Conservation (phyloP, 2,329 filamentous ascomycete species). For the Penicillium sp. region DNA sequence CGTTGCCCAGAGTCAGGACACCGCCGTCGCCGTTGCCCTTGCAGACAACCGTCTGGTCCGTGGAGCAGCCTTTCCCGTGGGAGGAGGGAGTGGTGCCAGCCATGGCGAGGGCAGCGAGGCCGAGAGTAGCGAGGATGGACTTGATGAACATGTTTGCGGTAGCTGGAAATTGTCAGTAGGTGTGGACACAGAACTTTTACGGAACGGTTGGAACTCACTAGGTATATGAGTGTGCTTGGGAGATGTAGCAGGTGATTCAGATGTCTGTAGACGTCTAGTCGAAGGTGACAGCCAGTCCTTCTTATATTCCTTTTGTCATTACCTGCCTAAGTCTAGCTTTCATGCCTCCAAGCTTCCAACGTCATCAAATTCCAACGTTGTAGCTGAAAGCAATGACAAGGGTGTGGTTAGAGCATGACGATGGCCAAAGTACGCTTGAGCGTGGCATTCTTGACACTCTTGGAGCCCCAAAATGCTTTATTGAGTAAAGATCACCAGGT, state of each 20-base stretch:
- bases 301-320: neutral
- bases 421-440: neutral
- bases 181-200: too few species aligned
- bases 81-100: too few species aligned
- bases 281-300: neutral
- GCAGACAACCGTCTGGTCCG: conserved; percentile 10
- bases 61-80: neutral
- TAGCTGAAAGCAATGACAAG: neutral
- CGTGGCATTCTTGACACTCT: neutral
- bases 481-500: neutral
- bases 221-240: neutral
- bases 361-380: neutral
- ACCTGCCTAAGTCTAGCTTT: neutral
- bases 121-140: conserved; percentile 3
- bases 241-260: neutral
- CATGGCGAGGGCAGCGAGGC: neutral
- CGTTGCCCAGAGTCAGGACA: conserved; percentile 10
- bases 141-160: conserved; percentile 1
- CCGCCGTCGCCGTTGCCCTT: conserved; percentile 7
- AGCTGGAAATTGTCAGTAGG: neutral
- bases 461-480: neutral
- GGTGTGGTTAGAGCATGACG: neutral
- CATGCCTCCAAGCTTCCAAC: neutral
- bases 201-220: neutral
- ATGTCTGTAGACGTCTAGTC: too few species aligned